These are phyloP conservation scores for Neonothopanus nambi DNA, from an alignment of 1,284 basidiomycete species.

Conservation along the genomic window DNA sequence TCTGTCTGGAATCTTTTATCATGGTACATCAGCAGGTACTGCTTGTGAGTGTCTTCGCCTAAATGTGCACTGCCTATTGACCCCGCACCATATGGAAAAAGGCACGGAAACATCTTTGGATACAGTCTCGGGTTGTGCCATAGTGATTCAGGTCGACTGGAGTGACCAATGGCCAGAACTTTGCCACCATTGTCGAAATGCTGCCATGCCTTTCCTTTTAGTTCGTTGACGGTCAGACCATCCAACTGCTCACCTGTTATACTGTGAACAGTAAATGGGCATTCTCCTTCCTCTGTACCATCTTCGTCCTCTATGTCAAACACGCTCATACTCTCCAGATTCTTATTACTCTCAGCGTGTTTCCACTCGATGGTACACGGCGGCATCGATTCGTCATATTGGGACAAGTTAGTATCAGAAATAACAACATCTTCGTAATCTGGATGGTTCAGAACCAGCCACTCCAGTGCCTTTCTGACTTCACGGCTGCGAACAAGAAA, in stretches of 20 bases:
- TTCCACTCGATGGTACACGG: constrained; percentile 33
- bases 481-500: constrained; percentile 24
- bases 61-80: constrained; percentile 25
- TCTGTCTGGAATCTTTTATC: no score
- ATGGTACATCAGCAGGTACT: constrained; percentile 28
- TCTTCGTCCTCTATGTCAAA: constrained; percentile 16
- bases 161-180: constrained; percentile 24
- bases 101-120: constrained; percentile 36
- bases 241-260: constrained; percentile 15
- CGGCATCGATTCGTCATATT: constrained; percentile 21
- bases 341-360: constrained; percentile 14
- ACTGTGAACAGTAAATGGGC: constrained; percentile 23
- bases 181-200: not conserved
- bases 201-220: no score
- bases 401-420: not conserved
- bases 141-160: constrained; percentile 23
- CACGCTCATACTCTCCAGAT: constrained; percentile 18
- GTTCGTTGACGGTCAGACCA: not conserved
- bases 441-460: constrained; percentile 32
- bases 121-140: constrained; percentile 33
- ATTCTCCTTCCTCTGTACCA: constrained; percentile 17
- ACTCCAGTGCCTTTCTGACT: constrained; percentile 27
- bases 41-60: constrained; percentile 19
- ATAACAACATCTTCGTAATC: constrained; percentile 30
- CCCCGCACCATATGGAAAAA: constrained; percentile 38